Conservation (phyloP, 352 stramenopile genomes). For the Phytophthora parvispora region DNA sequence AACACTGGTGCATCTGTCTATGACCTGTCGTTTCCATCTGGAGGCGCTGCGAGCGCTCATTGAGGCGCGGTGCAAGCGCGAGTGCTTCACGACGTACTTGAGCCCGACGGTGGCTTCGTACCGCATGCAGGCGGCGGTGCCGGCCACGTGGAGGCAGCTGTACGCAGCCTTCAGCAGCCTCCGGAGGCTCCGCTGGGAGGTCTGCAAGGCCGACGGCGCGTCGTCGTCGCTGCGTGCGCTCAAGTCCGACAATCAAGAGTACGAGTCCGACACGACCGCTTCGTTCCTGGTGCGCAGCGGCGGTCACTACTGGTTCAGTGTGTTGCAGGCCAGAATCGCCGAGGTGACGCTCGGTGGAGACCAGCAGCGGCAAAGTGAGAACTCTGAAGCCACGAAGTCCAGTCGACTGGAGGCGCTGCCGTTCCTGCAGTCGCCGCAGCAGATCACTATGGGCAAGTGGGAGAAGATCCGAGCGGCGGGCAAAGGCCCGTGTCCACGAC, state of each 20-base stretch:
- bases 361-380: background rate
- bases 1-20: conserved; percentile 56
- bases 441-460: conserved; percentile 64
- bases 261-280: conserved; percentile 46
- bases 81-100: conserved; percentile 71
- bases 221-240: conserved; percentile 65
- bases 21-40: conserved; percentile 22
- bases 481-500: conserved; percentile 55
- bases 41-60: conserved; percentile 13
- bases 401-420: conserved; percentile 31
- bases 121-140: conserved; percentile 66
- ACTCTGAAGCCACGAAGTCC: background rate
- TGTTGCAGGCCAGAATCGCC: conserved; percentile 50
- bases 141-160: conserved; percentile 65
- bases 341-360: conserved; percentile 33
- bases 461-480: conserved; percentile 61
- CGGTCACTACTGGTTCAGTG: conserved; percentile 83
- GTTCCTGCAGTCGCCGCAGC: conserved; percentile 49
- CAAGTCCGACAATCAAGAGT: conserved; percentile 82
- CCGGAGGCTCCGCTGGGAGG: conserved; percentile 49
- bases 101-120: conserved; percentile 74
- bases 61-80: conserved; percentile 65
- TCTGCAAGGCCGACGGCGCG: conserved; percentile 48
- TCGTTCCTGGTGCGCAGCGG: conserved; percentile 67
- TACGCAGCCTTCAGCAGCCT: conserved; percentile 64